These are phyloP conservation scores for Panus rudis DNA, from an alignment of 768 basidiomycete genomes.

Conservation along the genomic window DNA sequence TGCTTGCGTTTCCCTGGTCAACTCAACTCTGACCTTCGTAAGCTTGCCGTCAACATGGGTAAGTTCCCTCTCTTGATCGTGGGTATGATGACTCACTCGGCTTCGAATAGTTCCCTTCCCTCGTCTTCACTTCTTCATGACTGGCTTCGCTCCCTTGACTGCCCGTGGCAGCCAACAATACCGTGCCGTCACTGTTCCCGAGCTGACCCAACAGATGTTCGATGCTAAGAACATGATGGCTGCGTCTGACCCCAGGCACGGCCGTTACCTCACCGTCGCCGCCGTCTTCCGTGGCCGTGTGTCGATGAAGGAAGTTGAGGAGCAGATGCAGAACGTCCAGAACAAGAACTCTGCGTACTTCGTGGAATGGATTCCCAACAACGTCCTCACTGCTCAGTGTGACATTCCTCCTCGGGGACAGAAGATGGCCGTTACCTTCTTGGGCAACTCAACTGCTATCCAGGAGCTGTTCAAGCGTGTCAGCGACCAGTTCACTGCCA, in stretches of 20 bases:
- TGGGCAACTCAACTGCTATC: constrained; percentile 96
- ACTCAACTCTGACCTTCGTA: constrained; percentile 96
- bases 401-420: constrained; percentile 93
- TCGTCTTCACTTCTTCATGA: constrained; percentile 99
- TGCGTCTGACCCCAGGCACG: constrained; percentile 93
- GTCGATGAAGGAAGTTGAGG: constrained; percentile 99
- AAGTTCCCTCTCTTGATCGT: constrained; percentile 21
- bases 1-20: constrained; percentile 99
- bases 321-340: constrained; percentile 96
- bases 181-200: constrained; percentile 94
- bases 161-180: constrained; percentile 92
- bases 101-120: constrained; percentile 82
- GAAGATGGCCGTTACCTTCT: constrained; percentile 96
- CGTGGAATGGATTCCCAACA: constrained; percentile 99
- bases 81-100: neutral
- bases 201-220: constrained; percentile 99
- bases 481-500: constrained; percentile 96
- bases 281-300: constrained; percentile 99
- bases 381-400: constrained; percentile 96
- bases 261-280: constrained; percentile 96
- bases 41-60: constrained; percentile 99
- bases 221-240: constrained; percentile 99
- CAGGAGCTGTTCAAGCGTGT: constrained; percentile 99
- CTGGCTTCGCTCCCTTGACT: constrained; percentile 90
- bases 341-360: constrained; percentile 98